A percentile compares a stretch with the other conserved stretches of the same genome.
Conservation (phyloP, 257 asterid genomes). For the Petunia axillaris region DNA sequence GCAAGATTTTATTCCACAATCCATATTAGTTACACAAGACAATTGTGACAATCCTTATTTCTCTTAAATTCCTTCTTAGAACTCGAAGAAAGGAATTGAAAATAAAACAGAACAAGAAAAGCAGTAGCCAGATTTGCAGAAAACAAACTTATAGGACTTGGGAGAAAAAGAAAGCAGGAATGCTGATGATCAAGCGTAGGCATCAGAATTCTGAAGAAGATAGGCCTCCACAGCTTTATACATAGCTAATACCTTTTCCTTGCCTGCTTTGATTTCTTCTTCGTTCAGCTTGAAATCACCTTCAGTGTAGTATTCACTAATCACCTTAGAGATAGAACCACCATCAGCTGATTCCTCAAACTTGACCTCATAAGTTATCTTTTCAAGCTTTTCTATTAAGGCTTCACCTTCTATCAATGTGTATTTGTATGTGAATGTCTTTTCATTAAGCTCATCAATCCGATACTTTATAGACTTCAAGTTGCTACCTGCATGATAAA, state of each 20-base stretch:
- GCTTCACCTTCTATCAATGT: constrained; percentile 64
- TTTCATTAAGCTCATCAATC: constrained; percentile 54
- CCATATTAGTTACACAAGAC: too few species aligned
- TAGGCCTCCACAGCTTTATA: constrained; percentile 53
- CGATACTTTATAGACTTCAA: constrained; percentile 56
- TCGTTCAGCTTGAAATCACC: constrained; percentile 46
- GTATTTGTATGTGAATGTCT: constrained; percentile 45
- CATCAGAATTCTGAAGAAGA: constrained; percentile 47
- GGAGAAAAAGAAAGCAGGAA: background rate
- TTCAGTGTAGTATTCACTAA: constrained; percentile 37
- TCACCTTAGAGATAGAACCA: constrained; percentile 49
- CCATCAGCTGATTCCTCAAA: constrained; percentile 32
- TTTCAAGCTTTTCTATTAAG: constrained; percentile 53
- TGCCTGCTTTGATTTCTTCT: constrained; percentile 50
- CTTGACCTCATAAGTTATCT: constrained; percentile 50
- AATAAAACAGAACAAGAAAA: too few species aligned
- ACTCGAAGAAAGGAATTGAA: background rate
- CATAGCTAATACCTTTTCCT: constrained; percentile 29
- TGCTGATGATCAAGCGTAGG: constrained; percentile 30
- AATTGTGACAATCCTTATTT: too few species aligned
- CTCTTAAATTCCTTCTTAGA: background rate
- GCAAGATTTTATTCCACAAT: too few species aligned
- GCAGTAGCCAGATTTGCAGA: too few species aligned
- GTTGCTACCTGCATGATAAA: constrained; percentile 48
- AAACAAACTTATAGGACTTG: too few species aligned